A percentile compares a stretch with the other conserved stretches of the same genome.
Evolutionary conservation across 73 alveolate species (phyloP).

Genomic region (Paramecium pentaurelia): DNA sequence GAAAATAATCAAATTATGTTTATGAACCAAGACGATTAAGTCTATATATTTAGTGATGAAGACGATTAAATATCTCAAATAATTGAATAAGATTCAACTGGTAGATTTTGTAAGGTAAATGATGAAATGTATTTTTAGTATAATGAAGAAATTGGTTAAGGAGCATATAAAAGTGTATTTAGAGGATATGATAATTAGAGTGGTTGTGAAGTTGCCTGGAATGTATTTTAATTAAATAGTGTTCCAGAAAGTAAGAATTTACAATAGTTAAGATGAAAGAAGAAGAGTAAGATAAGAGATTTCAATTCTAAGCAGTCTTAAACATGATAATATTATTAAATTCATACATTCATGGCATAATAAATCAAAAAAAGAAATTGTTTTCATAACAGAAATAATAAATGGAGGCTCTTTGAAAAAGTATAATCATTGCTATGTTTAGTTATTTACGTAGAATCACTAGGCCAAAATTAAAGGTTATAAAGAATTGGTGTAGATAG

Average conservation of each 20-base stretch:
- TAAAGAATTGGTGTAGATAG: conserved; percentile 93
- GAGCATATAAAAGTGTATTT: conserved; percentile 64
- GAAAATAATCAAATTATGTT: background rate
- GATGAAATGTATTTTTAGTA: conserved; percentile 20
- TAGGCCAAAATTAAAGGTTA: conserved; percentile 85
- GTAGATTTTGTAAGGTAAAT: conserved; percentile 54
- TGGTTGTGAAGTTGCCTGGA: conserved; percentile 82
- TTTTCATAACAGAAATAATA: conserved; percentile 83
- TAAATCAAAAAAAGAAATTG: conserved; percentile 66
- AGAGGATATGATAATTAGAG: conserved; percentile 75
- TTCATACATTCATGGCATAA: conserved; percentile 81
- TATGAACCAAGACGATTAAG: background rate
- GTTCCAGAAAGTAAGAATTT: conserved; percentile 35
- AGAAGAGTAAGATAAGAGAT: conserved; percentile 75
- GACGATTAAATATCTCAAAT: background rate
- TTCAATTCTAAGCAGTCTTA: conserved; percentile 69
- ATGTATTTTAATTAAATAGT: conserved; percentile 62
- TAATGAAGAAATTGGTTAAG: conserved; percentile 63
- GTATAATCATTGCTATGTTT: background rate
- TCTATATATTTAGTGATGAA: background rate
- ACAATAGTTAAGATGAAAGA: conserved; percentile 9
- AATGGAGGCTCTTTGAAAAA: conserved; percentile 86
- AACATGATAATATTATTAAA: conserved; percentile 80
- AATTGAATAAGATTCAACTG: conserved; percentile 52
- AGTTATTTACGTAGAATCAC: conserved; percentile 74